Percentiles rank a stretch among this genome's conserved stretches.
Evolutionary conservation across 768 basidiomycete genomes (phyloP).

Genomic region (Filobasidium floriforme): DNA sequence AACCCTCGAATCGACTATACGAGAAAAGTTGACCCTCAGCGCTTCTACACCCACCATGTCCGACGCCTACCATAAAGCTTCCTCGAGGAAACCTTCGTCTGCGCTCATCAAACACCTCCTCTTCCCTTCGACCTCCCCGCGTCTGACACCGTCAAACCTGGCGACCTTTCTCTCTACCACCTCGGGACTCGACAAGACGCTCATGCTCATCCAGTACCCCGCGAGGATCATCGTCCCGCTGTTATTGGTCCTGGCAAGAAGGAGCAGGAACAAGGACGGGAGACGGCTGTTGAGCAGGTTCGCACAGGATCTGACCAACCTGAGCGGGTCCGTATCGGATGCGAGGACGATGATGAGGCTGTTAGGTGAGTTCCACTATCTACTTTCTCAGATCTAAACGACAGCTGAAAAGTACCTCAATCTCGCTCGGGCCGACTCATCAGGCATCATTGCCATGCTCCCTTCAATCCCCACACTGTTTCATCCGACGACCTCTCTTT

Average conservation of each 20-base stretch:
- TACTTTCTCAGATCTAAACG: too few relatives aligned
- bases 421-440: slow-evolving; percentile 1
- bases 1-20: too few relatives aligned
- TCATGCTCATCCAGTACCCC: slow-evolving; percentile 42
- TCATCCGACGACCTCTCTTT: slow-evolving; percentile 21
- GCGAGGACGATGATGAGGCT: slow-evolving; percentile 41
- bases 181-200: slow-evolving; percentile 38
- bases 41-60: not conserved
- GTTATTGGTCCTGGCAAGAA: slow-evolving; percentile 17
- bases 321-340: slow-evolving; percentile 31
- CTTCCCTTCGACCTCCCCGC: slow-evolving; percentile 56
- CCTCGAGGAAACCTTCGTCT: slow-evolving; percentile 48
- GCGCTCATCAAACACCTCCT: slow-evolving; percentile 60
- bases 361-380: slow-evolving; percentile 34
- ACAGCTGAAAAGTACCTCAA: too few relatives aligned
- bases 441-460: slow-evolving; percentile 31
- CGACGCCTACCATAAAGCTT: not conserved
- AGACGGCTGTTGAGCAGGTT: not conserved
- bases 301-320: slow-evolving; percentile 8
- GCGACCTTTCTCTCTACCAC: slow-evolving; percentile 25
- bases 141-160: slow-evolving; percentile 40
- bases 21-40: too few relatives aligned
- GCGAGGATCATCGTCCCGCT: slow-evolving; percentile 37
- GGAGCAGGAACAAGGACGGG: not conserved
- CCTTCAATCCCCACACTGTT: slow-evolving; percentile 24